phyloP scores from a whole-genome alignment of 257 asterid genomes.

The Paulownia fortunei region DNA sequence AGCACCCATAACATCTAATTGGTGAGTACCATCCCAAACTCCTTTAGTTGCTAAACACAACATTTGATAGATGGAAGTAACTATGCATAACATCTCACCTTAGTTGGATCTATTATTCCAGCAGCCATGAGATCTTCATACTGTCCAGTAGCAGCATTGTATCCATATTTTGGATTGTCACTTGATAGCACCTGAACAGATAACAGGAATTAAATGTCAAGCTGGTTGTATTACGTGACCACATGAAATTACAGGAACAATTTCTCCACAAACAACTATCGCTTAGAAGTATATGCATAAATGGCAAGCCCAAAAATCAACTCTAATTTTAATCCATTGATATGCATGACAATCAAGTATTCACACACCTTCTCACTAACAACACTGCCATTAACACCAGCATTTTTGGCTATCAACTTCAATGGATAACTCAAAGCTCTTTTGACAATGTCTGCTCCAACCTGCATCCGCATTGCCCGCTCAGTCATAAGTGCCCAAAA shows the following conservation, averaged over 20 bases:
- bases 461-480: constrained; percentile 44
- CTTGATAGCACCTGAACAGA: constrained; percentile 81
- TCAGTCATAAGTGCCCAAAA: background rate
- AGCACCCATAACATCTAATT: no score
- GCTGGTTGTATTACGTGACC: background rate
- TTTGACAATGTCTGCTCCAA: constrained; percentile 96
- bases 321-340: background rate
- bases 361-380: constrained; percentile 89
- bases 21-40: no score
- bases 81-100: constrained; percentile 48
- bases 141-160: constrained; percentile 93
- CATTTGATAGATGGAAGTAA: background rate
- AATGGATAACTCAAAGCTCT: constrained; percentile 97
- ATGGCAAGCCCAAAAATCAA: background rate
- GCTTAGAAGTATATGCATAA: background rate
- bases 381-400: constrained; percentile 98
- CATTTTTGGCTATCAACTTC: constrained; percentile 96
- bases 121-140: constrained; percentile 98
- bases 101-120: constrained; percentile 96
- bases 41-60: background rate
- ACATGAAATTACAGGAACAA: background rate
- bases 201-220: background rate
- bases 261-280: background rate
- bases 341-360: background rate
- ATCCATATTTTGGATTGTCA: constrained; percentile 79